Conservation (phyloP, 2,329 filamentous ascomycete genomes). For the Alternaria arbusti region DNA sequence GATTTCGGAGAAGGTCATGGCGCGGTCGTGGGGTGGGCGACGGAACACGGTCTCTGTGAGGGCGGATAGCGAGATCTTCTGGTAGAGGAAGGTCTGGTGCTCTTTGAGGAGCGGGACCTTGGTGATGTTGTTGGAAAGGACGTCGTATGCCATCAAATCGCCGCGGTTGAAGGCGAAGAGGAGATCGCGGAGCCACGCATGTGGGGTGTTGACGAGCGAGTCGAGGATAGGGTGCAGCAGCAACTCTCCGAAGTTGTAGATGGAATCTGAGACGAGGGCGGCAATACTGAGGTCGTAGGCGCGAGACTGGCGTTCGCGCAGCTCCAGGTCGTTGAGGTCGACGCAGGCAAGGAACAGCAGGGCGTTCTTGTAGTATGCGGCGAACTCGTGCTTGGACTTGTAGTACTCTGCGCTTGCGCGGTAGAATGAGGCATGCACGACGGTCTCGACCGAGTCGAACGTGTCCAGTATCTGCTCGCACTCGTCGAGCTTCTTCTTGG, state of each 20-base stretch:
- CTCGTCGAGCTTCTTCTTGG: conserved; percentile 83
- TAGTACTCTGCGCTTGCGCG: conserved; percentile 94
- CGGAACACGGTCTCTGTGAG: conserved; percentile 96
- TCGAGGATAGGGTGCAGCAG: conserved; percentile 95
- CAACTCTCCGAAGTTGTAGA: conserved; percentile 99
- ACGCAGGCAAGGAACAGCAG: conserved; percentile 98
- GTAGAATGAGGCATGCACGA: conserved; percentile 97
- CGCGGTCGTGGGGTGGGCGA: conserved; percentile 90
- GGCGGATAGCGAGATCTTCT: conserved; percentile 97
- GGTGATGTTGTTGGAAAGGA: conserved; percentile 78
- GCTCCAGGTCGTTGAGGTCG: conserved; percentile 75
- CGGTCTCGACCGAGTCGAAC: conserved; percentile 93
- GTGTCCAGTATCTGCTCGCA: conserved; percentile 87
- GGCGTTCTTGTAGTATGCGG: conserved; percentile 95
- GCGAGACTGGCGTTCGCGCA: conserved; percentile 77
- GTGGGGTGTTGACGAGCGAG: conserved; percentile 73
- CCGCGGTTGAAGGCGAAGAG: conserved; percentile 97
- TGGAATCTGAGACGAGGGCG: conserved; percentile 89
- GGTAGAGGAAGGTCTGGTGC: conserved; percentile 84
- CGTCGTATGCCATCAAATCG: conserved; percentile 85
- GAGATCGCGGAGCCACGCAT: conserved; percentile 92
- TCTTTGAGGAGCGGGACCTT: conserved; percentile 80
- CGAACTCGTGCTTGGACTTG: conserved; percentile 89
- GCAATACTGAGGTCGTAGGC: conserved; percentile 94
- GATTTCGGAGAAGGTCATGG: conserved; percentile 90